Evolutionary conservation across 2,329 filamentous ascomycete genomes (phyloP), one percentile per base, ranked within the genome.

Genomic region (Falciphora oryzae): DNA sequence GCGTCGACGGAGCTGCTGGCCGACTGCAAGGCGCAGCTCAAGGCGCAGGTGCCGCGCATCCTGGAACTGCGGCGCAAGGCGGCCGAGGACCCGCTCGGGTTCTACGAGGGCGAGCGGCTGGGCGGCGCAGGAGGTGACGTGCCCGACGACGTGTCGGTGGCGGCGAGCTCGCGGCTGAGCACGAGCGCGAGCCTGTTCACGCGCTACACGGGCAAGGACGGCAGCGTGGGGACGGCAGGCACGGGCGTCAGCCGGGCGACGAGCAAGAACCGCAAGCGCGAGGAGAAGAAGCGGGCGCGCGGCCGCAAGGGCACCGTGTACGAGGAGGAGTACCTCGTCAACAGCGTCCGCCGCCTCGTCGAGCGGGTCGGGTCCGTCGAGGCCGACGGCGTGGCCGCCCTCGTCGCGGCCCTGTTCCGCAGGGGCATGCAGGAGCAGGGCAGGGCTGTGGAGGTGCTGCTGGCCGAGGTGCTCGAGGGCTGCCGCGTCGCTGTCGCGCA

Each of bases 281-380:
- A 99, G 76, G 95, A 99, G 81, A 88, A 96, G 75, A 99, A 99
- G 83, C 87, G 94, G 22, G 95, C 95, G 0, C 83, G 92, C 10
- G 95, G 95, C 29, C 94, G 97, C 75, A 98, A 98, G 80, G 95
- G 95, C 14, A 97, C 92, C 22, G 91, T 99, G 6, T 99, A 99
- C 75, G 95, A 99, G 76, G 94, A 98, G 73, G 95, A 98, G 76
- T 99, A 99, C 75, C 85, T 99, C 6, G 89, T 97, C 65, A 95
- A 93, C 75, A 94, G 89, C 69, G 88, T 98, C 50, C 85, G 89
- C 16, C 83, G 95, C 29, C 82, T 99, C 44, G 85, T 97, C 18
- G 92, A 96, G 74, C 84, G 93, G 50, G 86, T 97, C 28, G 83
- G 89, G 3, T 84, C 87, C 62, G 86, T 97, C 28, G 92, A 93